Conservation (phyloP, 257 asterid species). For the Echites panduratus region DNA sequence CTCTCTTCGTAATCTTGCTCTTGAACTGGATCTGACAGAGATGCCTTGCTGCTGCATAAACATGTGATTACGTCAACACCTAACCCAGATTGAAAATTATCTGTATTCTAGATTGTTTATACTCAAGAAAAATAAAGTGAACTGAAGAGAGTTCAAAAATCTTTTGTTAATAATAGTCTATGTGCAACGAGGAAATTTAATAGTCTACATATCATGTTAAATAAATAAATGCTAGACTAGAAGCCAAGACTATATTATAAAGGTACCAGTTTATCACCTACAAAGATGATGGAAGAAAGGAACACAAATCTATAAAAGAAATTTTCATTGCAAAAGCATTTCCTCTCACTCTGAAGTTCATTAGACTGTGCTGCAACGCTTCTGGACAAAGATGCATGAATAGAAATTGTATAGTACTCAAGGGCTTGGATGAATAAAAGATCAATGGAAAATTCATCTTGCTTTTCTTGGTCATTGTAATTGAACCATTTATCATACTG, state of each 20-base stretch:
- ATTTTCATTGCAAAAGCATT: background rate
- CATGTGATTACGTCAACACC: slow-evolving; percentile 2
- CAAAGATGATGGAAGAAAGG: background rate
- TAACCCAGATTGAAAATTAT: background rate
- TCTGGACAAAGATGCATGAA: background rate
- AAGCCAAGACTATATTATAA: background rate
- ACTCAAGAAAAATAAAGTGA: background rate
- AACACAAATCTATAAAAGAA: background rate
- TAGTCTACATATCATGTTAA: background rate
- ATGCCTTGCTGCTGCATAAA: slow-evolving; percentile 28
- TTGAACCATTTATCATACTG: background rate
- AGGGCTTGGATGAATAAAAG: background rate
- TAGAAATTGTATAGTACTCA: background rate
- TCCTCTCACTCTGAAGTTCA: background rate
- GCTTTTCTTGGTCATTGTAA: background rate
- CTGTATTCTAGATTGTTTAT: background rate
- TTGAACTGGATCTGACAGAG: slow-evolving; percentile 24
- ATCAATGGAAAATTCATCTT: background rate
- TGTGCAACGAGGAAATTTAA: background rate
- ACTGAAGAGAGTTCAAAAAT: background rate
- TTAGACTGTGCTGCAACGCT: background rate
- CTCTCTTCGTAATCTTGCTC: slow-evolving; percentile 32
- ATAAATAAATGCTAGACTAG: background rate
- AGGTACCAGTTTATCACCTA: background rate
- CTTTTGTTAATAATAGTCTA: background rate